Evolutionary conservation across 805 yeast genomes (phyloP), one percentile per base, ranked within the genome.

Genomic region (Isabelozyma rhagii): DNA sequence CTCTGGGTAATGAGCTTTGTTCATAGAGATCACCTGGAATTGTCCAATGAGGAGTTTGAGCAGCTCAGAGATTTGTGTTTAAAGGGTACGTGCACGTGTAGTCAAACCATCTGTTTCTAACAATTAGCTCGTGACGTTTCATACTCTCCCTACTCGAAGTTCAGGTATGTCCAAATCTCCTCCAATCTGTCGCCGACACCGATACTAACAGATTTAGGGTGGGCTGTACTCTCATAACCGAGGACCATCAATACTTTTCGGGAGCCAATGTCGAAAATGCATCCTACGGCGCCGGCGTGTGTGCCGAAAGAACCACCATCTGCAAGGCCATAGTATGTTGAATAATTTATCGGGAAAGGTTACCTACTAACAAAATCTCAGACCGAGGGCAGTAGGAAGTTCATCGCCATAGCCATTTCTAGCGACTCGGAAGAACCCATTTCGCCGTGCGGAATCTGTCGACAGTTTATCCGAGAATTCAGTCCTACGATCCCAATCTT

Each of bases 251-350:
- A 15, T 72, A 62, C 41, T 68, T 85, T 21, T 61, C 68, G 10
- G 99, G 98, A 4, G 96, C 96, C 40, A 93, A 93, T 57, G 83
- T 94, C 27, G 99, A 93, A 64, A 94, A 93, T 64, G 98, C 97
- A 3, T 83, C 94, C 45, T 92, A 88, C 61, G 96, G 89, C 10
- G 74, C 70, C 31, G 63, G 67, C n/a, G 67, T 72, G 5, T 71
- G 77, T 52, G 77, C 78, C 1, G 78, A 71, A 53, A 57, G 77
- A 47, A 56, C 71, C 10, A 66, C 78, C 4, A 58, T 73, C 8
- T 55, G 65, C n/a, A 62, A 62, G 42, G 69, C 73, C 38, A 49
- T 61, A 31, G 71, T 67, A 66, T 18, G 72, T 67, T 55, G 41
- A 51, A 47, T 17, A 52, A 52, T 15, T 57, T 50, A 11, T 39